Percentiles rank a stretch among this genome's conserved stretches.
These are phyloP conservation scores for Blastocrithidia nonstop DNA, from an alignment of 208 protist genomes.

Conservation along the genomic window DNA sequence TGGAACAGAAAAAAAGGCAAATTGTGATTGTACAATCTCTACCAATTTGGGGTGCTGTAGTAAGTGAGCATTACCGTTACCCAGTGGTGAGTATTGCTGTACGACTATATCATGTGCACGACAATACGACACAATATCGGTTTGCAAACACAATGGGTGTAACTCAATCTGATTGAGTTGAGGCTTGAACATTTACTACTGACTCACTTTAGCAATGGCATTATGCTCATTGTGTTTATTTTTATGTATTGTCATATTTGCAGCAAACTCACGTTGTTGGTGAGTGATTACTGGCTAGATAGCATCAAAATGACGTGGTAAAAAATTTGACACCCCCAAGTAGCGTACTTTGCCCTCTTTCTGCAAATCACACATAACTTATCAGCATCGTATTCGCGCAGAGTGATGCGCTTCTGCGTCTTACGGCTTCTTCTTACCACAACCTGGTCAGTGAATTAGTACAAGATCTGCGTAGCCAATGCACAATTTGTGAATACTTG, in stretches of 20 bases:
- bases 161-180: constrained; percentile 77
- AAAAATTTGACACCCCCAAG: constrained; percentile 75
- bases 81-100: constrained; percentile 78
- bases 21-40: constrained; percentile 16
- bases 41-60: constrained; percentile 30
- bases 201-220: not conserved
- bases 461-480: constrained; percentile 61
- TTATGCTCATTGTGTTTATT: not conserved
- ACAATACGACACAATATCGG: constrained; percentile 37
- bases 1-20: constrained; percentile 15
- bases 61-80: constrained; percentile 23
- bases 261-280: constrained; percentile 2
- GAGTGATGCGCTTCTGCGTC: constrained; percentile 27
- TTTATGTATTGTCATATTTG: not conserved
- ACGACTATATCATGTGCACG: constrained; percentile 28
- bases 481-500: constrained; percentile 38
- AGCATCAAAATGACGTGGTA: constrained; percentile 45
- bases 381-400: constrained; percentile 48
- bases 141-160: constrained; percentile 66
- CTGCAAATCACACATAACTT: constrained; percentile 35
- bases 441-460: constrained; percentile 77
- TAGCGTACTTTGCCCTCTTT: constrained; percentile 25
- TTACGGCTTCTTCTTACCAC: constrained; percentile 24
- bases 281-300: constrained; percentile 8
- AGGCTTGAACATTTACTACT: constrained; percentile 2